Conservation (phyloP, 345 rosid genomes). For the Eutrema japonicum region DNA sequence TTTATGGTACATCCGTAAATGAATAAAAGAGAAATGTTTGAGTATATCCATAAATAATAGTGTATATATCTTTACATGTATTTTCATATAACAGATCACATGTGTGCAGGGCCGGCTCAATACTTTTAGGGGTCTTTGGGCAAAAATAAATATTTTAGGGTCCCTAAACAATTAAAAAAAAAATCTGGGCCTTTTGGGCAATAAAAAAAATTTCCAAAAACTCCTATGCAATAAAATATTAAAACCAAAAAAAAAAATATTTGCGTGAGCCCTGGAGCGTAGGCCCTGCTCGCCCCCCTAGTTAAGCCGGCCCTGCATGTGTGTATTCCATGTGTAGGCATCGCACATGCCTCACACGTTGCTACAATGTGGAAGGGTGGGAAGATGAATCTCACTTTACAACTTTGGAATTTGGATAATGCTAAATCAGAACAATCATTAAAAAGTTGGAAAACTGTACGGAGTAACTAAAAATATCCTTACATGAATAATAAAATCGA, state of each 20-base stretch:
- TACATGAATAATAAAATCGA: background rate
- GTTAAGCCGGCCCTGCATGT: background rate
- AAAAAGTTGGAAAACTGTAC: background rate
- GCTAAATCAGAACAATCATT: background rate
- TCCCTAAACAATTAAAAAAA: no score
- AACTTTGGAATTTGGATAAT: conserved; percentile 22
- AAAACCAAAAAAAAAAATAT: no score
- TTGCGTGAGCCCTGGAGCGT: no score
- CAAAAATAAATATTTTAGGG: no score
- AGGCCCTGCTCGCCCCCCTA: no score
- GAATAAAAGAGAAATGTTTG: conserved; percentile 19
- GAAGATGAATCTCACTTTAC: conserved; percentile 32
- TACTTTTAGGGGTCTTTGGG: no score
- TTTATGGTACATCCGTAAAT: background rate
- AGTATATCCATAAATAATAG: conserved; percentile 26
- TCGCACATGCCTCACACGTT: conserved; percentile 41
- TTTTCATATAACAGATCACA: conserved; percentile 18
- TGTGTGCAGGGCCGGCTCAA: conserved; percentile 11
- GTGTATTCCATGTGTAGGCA: conserved; percentile 24
- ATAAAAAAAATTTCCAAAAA: no score
- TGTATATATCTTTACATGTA: background rate
- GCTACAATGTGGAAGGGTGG: conserved; percentile 27
- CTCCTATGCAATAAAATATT: no score
- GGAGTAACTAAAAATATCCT: background rate
- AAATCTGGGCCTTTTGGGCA: no score